Evolutionary conservation across 805 yeast genomes (phyloP).

Genomic region (Metschnikowia amazonensis): DNA sequence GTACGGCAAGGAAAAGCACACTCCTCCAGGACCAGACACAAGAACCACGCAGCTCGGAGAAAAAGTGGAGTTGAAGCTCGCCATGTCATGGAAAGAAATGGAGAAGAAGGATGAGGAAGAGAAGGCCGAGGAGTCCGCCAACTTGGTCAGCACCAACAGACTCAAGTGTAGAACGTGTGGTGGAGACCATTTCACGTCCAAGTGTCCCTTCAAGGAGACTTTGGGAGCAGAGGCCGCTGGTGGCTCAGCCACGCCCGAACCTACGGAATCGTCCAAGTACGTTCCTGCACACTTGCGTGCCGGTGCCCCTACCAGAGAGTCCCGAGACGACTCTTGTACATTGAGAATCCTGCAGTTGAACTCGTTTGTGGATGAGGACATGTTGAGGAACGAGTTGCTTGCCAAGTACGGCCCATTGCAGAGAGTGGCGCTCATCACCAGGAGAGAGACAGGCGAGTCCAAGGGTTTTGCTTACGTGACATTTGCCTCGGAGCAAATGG

Average conservation of each 20-base stretch:
- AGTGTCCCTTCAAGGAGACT: constrained; percentile 94
- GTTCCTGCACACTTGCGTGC: constrained; percentile 46
- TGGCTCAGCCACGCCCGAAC: constrained; percentile 28
- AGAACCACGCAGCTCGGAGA: constrained; percentile 89
- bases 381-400: constrained; percentile 68
- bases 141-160: constrained; percentile 38
- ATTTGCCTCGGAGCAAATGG: constrained; percentile 61
- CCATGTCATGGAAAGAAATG: constrained; percentile 71
- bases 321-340: constrained; percentile 82
- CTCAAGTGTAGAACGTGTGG: constrained; percentile 86
- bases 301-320: constrained; percentile 43
- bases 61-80: constrained; percentile 69
- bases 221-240: constrained; percentile 55
- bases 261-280: constrained; percentile 29
- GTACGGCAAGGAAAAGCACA: constrained; percentile 74
- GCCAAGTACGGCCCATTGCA: constrained; percentile 61
- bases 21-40: constrained; percentile 81
- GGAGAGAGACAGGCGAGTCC: constrained; percentile 89
- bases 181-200: constrained; percentile 88
- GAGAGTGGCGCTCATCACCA: constrained; percentile 81
- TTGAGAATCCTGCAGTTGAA: constrained; percentile 89
- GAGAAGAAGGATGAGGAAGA: constrained; percentile 68
- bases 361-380: constrained; percentile 76
- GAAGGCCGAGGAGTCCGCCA: constrained; percentile 43
- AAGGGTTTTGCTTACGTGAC: constrained; percentile 95